phyloP scores from a whole-genome alignment of 768 basidiomycete genomes.

The Mycena leptocephala region DNA sequence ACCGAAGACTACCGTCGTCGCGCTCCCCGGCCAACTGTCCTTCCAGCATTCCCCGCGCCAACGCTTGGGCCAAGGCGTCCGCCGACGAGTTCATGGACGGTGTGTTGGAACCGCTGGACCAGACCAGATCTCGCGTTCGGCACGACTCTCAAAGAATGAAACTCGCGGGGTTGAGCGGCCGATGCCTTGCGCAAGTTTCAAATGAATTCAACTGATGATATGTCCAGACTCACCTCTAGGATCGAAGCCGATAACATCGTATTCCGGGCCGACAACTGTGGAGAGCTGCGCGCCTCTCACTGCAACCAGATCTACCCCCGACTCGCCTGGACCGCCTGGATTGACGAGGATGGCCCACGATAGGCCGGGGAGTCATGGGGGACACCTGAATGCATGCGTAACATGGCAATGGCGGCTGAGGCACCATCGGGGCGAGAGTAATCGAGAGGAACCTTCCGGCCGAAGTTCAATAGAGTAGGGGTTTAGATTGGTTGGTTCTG shows the following conservation, averaged over 20 bases:
- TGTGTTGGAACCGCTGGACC: neutral
- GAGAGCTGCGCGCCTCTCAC: neutral
- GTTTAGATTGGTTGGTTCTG: no score
- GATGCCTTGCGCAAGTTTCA: constrained; percentile 26
- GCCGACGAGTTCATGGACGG: constrained; percentile 20
- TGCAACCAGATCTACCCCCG: constrained; percentile 29
- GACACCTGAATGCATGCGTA: constrained; percentile 25
- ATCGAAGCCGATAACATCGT: constrained; percentile 42
- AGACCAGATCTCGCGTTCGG: constrained; percentile 23
- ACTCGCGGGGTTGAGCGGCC: constrained; percentile 31
- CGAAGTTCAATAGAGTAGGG: neutral
- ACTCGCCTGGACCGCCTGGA: constrained; percentile 40
- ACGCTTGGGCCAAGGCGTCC: constrained; percentile 16
- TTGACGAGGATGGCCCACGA: constrained; percentile 39
- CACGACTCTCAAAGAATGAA: constrained; percentile 27
- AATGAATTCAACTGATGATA: no score
- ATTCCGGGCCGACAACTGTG: constrained; percentile 35
- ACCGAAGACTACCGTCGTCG: constrained; percentile 30
- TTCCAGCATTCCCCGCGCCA: constrained; percentile 15
- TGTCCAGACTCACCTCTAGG: constrained; percentile 39
- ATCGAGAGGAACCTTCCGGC: constrained; percentile 33
- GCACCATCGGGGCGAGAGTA: constrained; percentile 29
- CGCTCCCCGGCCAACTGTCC: constrained; percentile 20
- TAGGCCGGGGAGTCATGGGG: constrained; percentile 28
- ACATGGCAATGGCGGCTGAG: constrained; percentile 35